Percentiles rank a stretch among this genome's conserved stretches.
Evolutionary conservation across 139 green algal genomes (phyloP).

Genomic region (Axilococcus clingmanii): DNA sequence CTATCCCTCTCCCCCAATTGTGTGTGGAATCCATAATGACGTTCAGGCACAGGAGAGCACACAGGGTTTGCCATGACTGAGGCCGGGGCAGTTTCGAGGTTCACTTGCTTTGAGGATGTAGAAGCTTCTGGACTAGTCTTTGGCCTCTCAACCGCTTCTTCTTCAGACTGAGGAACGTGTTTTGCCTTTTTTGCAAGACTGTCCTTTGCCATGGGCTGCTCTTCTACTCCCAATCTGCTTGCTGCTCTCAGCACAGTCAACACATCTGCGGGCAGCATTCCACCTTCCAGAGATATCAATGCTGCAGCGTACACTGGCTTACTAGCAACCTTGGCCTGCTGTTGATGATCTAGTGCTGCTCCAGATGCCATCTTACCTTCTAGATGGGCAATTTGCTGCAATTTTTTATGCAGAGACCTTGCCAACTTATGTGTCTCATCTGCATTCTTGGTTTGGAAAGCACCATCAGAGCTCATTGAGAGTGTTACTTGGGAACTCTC

Average conservation of each 20-base stretch:
- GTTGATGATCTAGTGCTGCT: conserved; percentile 56
- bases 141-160: not conserved
- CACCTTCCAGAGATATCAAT: conserved; percentile 31
- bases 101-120: too few species aligned
- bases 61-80: too few species aligned
- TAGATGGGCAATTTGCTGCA: conserved; percentile 64
- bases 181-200: not conserved
- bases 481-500: not conserved
- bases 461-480: not conserved
- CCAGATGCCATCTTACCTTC: conserved; percentile 17
- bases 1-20: too few species aligned
- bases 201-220: not conserved
- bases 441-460: conserved; percentile 11
- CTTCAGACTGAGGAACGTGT: not conserved
- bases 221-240: not conserved
- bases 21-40: too few species aligned
- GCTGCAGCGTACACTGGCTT: conserved; percentile 35
- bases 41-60: too few species aligned
- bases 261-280: conserved; percentile 27
- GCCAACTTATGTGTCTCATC: conserved; percentile 9
- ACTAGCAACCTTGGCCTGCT: conserved; percentile 57
- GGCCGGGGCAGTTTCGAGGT: too few species aligned
- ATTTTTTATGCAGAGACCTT: conserved; percentile 64
- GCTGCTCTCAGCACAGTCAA: conserved; percentile 6
- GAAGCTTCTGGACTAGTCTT: too few species aligned